A percentile compares a stretch with the other conserved stretches of the same genome.
These are phyloP conservation scores for Leptographium lundbergii DNA, from an alignment of 2,329 filamentous ascomycete genomes.

Conservation along the genomic window DNA sequence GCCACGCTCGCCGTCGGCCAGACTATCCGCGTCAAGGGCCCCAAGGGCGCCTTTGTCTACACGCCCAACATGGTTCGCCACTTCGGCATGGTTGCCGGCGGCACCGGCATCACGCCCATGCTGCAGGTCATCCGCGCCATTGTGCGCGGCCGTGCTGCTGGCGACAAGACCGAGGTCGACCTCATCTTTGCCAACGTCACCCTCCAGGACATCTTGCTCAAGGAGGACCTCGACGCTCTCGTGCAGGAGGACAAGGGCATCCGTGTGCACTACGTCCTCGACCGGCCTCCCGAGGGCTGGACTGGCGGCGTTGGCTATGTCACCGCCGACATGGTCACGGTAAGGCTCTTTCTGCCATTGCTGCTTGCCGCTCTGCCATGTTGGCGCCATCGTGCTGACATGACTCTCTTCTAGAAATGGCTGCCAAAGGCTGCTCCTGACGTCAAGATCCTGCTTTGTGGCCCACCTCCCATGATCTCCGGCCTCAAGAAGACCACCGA, in stretches of 20 bases:
- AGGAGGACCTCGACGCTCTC: slow-evolving; percentile 78
- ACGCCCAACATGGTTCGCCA: slow-evolving; percentile 91
- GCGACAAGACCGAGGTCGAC: slow-evolving; percentile 80
- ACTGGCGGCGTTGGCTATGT: slow-evolving; percentile 89
- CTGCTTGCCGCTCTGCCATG: neutral
- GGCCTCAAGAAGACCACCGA: slow-evolving; percentile 95
- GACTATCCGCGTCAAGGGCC: slow-evolving; percentile 79
- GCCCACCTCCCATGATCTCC: slow-evolving; percentile 91
- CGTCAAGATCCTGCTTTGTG: slow-evolving; percentile 89
- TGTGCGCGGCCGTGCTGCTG: slow-evolving; percentile 58
- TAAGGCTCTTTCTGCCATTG: slow-evolving; percentile 16
- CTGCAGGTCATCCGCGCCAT: slow-evolving; percentile 90
- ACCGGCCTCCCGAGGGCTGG: slow-evolving; percentile 90
- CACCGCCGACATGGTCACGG: slow-evolving; percentile 85
- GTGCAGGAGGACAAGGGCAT: slow-evolving; percentile 67
- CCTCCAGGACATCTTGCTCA: slow-evolving; percentile 79
- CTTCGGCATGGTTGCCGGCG: slow-evolving; percentile 96
- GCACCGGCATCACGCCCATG: slow-evolving; percentile 98
- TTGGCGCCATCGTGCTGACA: neutral
- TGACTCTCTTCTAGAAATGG: slow-evolving; percentile 41
- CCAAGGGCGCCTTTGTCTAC: slow-evolving; percentile 97
- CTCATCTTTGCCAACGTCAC: slow-evolving; percentile 97
- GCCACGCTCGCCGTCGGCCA: slow-evolving; percentile 72
- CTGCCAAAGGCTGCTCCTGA: slow-evolving; percentile 74
- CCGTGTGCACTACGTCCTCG: slow-evolving; percentile 86